phyloP scores from a whole-genome alignment of 2,329 filamentous ascomycete species.

The Rhinocladiella similis region DNA sequence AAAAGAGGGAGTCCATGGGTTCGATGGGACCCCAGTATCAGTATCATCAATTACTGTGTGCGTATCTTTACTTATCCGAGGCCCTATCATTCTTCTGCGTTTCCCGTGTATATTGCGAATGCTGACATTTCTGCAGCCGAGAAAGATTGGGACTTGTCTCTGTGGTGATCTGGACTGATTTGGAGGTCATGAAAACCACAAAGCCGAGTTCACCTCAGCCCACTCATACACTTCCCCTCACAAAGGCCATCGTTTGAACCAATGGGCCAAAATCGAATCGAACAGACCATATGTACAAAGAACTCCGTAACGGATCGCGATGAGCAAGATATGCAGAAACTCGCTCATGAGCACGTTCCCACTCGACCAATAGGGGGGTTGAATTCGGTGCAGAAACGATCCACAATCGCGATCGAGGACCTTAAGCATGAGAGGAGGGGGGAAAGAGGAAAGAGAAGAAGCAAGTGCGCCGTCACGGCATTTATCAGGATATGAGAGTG shows the following conservation, averaged over 20 bases:
- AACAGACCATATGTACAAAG: no score
- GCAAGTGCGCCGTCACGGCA: no score
- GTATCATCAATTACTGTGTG: not conserved
- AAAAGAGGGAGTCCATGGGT: not conserved
- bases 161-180: not conserved
- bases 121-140: not conserved
- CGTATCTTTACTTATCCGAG: not conserved
- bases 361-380: not conserved
- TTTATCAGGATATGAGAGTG: no score
- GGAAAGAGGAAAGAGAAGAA: not conserved
- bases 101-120: no score
- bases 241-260: not conserved
- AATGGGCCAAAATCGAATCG: not conserved
- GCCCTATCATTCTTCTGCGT: no score
- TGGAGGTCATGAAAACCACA: not conserved
- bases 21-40: not conserved
- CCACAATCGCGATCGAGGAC: not conserved
- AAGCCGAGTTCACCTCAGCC: no score
- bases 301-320: no score
- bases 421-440: not conserved
- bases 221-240: no score
- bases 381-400: not conserved
- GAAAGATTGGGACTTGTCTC: slow-evolving; percentile 1
- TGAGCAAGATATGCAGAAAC: not conserved
- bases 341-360: not conserved